A percentile compares a stretch with the other conserved stretches of the same genome.
These are phyloP conservation scores for Crataegus laevigata DNA, from an alignment of 306 rosid genomes.

Conservation along the genomic window DNA sequence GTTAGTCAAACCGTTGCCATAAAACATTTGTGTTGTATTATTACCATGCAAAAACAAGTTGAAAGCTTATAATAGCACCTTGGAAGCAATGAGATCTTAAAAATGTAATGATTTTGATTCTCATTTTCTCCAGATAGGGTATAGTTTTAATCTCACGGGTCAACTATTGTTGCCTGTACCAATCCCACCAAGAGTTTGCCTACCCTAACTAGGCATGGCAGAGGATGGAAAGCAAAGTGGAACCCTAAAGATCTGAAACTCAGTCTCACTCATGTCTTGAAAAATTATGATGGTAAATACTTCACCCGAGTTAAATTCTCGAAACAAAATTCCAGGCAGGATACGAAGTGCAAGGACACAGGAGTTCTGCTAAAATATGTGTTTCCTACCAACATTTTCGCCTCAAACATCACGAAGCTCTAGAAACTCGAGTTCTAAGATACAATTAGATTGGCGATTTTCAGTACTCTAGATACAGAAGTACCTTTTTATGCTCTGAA, in stretches of 20 bases:
- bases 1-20: no score
- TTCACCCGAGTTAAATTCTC: background rate
- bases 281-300: background rate
- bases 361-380: background rate
- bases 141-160: no score
- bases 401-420: background rate
- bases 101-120: no score
- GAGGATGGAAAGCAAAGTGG: background rate
- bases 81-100: no score
- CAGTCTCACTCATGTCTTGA: background rate
- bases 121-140: no score
- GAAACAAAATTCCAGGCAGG: background rate
- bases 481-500: conserved; percentile 53
- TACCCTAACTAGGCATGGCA: background rate
- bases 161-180: background rate
- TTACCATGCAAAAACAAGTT: no score
- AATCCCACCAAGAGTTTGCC: background rate
- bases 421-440: conserved; percentile 11
- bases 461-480: conserved; percentile 49
- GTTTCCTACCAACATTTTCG: background rate
- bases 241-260: background rate
- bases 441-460: conserved; percentile 5
- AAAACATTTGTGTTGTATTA: no score
- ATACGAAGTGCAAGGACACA: background rate
- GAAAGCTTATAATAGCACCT: no score